Evolutionary conservation across 1,139 yeast genomes (phyloP).

Genomic region (Kodamaea fungicola): DNA sequence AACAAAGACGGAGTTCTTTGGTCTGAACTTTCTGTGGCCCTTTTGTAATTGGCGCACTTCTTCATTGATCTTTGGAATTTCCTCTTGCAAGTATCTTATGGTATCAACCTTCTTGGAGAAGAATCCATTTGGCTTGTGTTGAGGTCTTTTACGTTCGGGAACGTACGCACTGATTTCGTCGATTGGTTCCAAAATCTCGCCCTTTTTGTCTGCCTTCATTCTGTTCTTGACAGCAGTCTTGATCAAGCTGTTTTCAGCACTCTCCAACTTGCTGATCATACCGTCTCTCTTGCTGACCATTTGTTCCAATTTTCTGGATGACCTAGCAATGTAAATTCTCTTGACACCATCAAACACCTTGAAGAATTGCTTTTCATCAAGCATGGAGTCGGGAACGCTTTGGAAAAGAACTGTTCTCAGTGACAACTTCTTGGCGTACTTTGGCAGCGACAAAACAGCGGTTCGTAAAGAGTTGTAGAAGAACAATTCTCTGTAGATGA

Average conservation of each 20-base stretch:
- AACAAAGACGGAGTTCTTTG: constrained; percentile 59
- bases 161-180: constrained; percentile 62
- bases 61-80: constrained; percentile 50
- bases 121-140: constrained; percentile 53
- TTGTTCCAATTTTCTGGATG: constrained; percentile 54
- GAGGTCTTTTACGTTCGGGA: constrained; percentile 75
- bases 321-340: constrained; percentile 73
- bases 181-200: constrained; percentile 41
- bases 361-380: constrained; percentile 61
- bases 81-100: constrained; percentile 54
- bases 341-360: constrained; percentile 65
- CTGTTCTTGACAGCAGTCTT: constrained; percentile 59
- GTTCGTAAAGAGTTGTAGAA: constrained; percentile 78
- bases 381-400: constrained; percentile 67
- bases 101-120: constrained; percentile 59
- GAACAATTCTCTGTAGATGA: constrained; percentile 77
- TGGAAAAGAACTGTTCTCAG: constrained; percentile 81
- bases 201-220: constrained; percentile 64
- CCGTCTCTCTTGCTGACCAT: constrained; percentile 60
- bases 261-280: constrained; percentile 64
- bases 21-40: constrained; percentile 37
- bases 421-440: constrained; percentile 67
- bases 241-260: constrained; percentile 60
- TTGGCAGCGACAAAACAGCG: constrained; percentile 77
- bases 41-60: constrained; percentile 54